Base-by-base conservation (phyloP, 2,329 filamentous ascomycete species). In the Ascochyta lentis region DNA sequence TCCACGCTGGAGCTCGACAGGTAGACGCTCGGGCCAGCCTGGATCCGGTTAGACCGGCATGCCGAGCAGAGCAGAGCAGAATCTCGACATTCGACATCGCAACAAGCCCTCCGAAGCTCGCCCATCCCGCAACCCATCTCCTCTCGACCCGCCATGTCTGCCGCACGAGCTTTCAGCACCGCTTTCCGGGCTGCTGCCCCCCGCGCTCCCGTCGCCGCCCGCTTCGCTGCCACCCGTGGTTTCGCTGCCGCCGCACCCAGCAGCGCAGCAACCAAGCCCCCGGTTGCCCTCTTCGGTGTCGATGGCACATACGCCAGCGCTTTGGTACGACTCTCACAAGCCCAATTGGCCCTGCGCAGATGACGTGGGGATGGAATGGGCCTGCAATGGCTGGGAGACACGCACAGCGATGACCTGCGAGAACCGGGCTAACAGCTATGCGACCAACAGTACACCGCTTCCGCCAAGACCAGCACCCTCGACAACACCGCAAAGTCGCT, bases 301-400 rank as follows among this genome's bases (percentile, higher is more conserved):
- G 95, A 98, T 81, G 95, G 95, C 80, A 98, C 94, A 77, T 99
- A 99, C 83, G 95, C 95, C 78, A 92, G 89, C 82, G 95, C 95
- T 83, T 86, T 99, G 88, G 95, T 99, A 94, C 79, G 91, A 59
- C 45, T 57, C 53, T 50, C 49, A 40, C 33, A 34, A 39, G 26
- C 42, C 15, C 63, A 66, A 68, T 67, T 67, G 63, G 60, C 29
- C 24, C 12, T 16, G 37, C 43, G 26, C 49, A 54, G 65, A 66
- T 67, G 61, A 48, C 27, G 15, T n/a, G 49, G 43, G 53, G 65
- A 69, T 68, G 63, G 46, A 61, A 52, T 24, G 23, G 31, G 19
- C 48, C 47, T 23, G 23, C 60, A 67, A 68, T 68, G 58, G 63
- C 50, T 54, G 42, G 49, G 19, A 23, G 19, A 35, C 52, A 9